Evolutionary conservation across 768 basidiomycete genomes (phyloP).

Genomic region (Calvatia gigantea): DNA sequence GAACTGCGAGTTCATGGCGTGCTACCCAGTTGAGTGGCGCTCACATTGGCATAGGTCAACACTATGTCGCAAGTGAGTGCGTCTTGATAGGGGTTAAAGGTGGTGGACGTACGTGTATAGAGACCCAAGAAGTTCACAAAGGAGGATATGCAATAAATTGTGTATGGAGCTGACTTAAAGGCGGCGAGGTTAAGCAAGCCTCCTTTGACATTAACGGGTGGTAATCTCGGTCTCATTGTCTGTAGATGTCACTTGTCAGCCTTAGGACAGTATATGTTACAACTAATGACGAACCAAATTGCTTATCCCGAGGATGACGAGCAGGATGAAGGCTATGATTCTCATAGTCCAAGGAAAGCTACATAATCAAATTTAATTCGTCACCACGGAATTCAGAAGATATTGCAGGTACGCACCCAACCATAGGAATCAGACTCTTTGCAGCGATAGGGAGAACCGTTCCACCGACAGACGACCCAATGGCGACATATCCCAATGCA

Average conservation of each 20-base stretch:
- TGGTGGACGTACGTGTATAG: constrained; percentile 52
- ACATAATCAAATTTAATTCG: not conserved
- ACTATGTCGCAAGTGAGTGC: constrained; percentile 41
- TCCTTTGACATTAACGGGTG: constrained; percentile 48
- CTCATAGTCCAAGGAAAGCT: constrained; percentile 83
- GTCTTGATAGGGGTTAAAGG: not conserved
- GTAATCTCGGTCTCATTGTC: constrained; percentile 49
- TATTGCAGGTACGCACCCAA: constrained; percentile 32
- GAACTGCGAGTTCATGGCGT: constrained; percentile 47
- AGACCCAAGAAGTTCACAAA: constrained; percentile 64
- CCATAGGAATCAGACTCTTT: constrained; percentile 46
- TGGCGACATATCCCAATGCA: constrained; percentile 61
- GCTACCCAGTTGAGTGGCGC: constrained; percentile 49
- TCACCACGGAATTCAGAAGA: not conserved
- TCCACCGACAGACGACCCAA: constrained; percentile 68
- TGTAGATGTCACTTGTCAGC: constrained; percentile 13
- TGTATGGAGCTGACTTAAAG: constrained; percentile 51
- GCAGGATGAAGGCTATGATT: constrained; percentile 60
- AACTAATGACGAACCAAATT: constrained; percentile 40
- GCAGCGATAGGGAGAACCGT: constrained; percentile 61
- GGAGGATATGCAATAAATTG: constrained; percentile 54
- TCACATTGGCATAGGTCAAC: constrained; percentile 63
- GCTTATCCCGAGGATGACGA: constrained; percentile 46
- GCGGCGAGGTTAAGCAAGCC: constrained; percentile 55
- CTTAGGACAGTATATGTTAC: not conserved